Percentiles rank a stretch among this genome's conserved stretches.
Conservation (phyloP, 1,139 yeast genomes). For the Hansenula lynferdii region DNA sequence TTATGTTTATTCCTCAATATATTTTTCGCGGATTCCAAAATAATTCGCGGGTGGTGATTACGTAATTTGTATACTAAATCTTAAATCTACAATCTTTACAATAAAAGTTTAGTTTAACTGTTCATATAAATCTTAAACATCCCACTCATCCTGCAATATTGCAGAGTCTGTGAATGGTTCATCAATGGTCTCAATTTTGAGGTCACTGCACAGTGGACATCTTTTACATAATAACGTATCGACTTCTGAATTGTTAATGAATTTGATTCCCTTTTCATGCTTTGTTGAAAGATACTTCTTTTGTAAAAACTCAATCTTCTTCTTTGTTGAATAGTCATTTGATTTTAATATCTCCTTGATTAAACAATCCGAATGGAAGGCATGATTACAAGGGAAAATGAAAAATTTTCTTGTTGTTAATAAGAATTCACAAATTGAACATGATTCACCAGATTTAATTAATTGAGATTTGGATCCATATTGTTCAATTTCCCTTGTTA, state of each 20-base stretch:
- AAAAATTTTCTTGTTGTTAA: conserved; percentile 70
- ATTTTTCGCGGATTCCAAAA: no score
- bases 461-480: conserved; percentile 47
- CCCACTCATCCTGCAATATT: conserved; percentile 12
- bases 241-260: conserved; percentile 31
- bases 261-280: conserved; percentile 20
- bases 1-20: no score
- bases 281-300: conserved; percentile 27
- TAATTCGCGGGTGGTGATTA: no score
- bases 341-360: conserved; percentile 54
- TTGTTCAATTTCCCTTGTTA: conserved; percentile 53
- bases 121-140: conserved; percentile 8
- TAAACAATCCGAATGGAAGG: conserved; percentile 86
- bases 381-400: conserved; percentile 87
- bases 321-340: conserved; percentile 65
- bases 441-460: conserved; percentile 81
- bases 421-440: conserved; percentile 64
- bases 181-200: conserved; percentile 68
- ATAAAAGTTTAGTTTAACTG: no score
- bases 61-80: no score
- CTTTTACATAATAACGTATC: conserved; percentile 59
- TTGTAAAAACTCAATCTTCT: conserved; percentile 53
- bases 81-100: no score
- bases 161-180: conserved; percentile 32
- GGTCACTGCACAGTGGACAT: conserved; percentile 79